These are phyloP conservation scores for Botrytis medusae DNA, from an alignment of 2,329 filamentous ascomycete genomes.

Conservation along the genomic window DNA sequence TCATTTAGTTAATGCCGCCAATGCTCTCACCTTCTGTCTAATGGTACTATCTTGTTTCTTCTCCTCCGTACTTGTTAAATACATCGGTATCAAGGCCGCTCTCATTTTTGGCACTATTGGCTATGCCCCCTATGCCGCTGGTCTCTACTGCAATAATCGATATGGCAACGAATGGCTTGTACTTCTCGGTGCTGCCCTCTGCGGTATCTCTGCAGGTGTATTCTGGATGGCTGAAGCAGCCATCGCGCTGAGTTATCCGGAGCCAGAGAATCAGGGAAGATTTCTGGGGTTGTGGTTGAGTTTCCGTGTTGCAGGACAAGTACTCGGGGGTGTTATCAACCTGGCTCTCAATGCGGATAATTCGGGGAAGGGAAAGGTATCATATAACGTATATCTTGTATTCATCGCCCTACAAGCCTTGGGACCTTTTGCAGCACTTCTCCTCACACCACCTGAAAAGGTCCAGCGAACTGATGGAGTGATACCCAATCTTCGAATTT, in stretches of 20 bases:
- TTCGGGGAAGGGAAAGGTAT: slow-evolving; percentile 61
- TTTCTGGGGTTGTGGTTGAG: slow-evolving; percentile 69
- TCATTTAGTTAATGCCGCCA: slow-evolving; percentile 65
- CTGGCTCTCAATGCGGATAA: slow-evolving; percentile 62
- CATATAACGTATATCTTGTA: slow-evolving; percentile 65
- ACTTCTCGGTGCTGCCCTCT: slow-evolving; percentile 49
- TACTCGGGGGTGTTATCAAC: slow-evolving; percentile 71
- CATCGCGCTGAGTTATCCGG: slow-evolving; percentile 70
- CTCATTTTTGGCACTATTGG: slow-evolving; percentile 71
- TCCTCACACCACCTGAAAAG: slow-evolving; percentile 59
- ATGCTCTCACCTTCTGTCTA: slow-evolving; percentile 68
- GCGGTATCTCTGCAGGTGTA: slow-evolving; percentile 54
- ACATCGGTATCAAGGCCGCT: slow-evolving; percentile 69
- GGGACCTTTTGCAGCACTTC: slow-evolving; percentile 62
- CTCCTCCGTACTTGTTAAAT: slow-evolving; percentile 61
- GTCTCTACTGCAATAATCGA: slow-evolving; percentile 70
- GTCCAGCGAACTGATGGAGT: slow-evolving; percentile 67
- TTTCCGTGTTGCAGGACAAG: slow-evolving; percentile 60
- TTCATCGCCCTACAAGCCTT: slow-evolving; percentile 70
- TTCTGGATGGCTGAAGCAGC: slow-evolving; percentile 77
- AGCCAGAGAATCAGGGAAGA: slow-evolving; percentile 64
- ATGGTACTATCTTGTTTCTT: slow-evolving; percentile 73
- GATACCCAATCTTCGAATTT: slow-evolving; percentile 59
- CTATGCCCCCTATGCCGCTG: slow-evolving; percentile 70
- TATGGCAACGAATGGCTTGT: slow-evolving; percentile 69